A percentile compares a stretch with the other conserved stretches of the same genome.
Conservation (phyloP, 164 flowering plant genomes). For the Annona cherimola region DNA sequence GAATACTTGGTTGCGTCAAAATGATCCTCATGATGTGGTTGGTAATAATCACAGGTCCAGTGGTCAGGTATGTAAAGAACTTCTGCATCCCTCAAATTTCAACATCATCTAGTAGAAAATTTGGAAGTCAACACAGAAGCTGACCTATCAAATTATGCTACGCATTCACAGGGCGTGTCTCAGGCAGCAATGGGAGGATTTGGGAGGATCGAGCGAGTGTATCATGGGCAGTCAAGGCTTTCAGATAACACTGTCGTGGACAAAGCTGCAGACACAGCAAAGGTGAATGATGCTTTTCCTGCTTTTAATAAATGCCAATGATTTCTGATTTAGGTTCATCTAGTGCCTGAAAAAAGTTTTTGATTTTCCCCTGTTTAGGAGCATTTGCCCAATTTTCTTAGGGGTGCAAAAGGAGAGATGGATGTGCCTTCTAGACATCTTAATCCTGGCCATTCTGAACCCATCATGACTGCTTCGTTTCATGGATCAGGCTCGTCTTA, state of each 20-base stretch:
- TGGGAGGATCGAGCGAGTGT: constrained; percentile 26
- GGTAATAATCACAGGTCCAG: constrained; percentile 41
- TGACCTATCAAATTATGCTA: constrained; percentile 24
- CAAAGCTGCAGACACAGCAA: constrained; percentile 35
- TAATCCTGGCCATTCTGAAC: constrained; percentile 28
- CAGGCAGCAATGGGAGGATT: constrained; percentile 34
- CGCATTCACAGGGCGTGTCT: constrained; percentile 26
- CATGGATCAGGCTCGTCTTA: constrained; percentile 30
- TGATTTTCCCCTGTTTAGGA: constrained; percentile 26
- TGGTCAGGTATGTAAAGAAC: constrained; percentile 31
- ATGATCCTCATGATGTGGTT: constrained; percentile 22
- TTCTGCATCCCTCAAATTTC: constrained; percentile 48
- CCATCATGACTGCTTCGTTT: constrained; percentile 29
- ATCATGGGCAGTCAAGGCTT: constrained; percentile 37
- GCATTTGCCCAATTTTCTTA: constrained; percentile 31
- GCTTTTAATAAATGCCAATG: not conserved
- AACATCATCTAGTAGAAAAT: constrained; percentile 90
- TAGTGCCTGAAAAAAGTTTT: not conserved
- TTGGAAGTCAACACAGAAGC: constrained; percentile 45
- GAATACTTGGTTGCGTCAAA: constrained; percentile 28
- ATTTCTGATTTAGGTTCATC: not conserved
- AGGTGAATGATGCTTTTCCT: constrained; percentile 35
- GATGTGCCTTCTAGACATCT: constrained; percentile 28
- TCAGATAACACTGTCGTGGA: constrained; percentile 25
- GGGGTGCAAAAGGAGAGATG: constrained; percentile 29